These are phyloP conservation scores for Cornus florida DNA, from an alignment of 148 eudicot genomes.

Conservation along the genomic window DNA sequence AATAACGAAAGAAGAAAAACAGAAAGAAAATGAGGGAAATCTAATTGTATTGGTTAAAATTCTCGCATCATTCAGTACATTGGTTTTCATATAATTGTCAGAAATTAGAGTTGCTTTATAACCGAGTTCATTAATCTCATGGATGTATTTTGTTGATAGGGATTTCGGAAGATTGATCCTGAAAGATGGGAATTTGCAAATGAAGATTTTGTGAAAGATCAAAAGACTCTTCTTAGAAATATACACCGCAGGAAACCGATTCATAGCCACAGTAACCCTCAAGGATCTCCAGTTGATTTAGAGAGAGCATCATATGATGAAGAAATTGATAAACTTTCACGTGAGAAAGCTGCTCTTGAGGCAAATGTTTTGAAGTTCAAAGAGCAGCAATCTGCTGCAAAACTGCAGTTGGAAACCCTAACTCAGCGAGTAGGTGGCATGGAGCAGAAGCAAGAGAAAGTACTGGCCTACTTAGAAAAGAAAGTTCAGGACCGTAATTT, in stretches of 20 bases:
- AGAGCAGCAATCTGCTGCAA: constrained; percentile 55
- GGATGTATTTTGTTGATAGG: constrained; percentile 41
- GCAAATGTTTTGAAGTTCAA: constrained; percentile 38
- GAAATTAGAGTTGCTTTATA: neutral
- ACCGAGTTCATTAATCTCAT: neutral
- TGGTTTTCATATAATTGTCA: neutral
- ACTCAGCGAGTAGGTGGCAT: constrained; percentile 49
- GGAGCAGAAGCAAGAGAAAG: constrained; percentile 68
- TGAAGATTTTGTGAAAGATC: constrained; percentile 78
- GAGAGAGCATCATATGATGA: constrained; percentile 88
- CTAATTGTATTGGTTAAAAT: neutral
- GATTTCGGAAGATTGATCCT: constrained; percentile 91
- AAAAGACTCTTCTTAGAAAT: constrained; percentile 82
- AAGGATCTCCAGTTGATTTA: constrained; percentile 37
- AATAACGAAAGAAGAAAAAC: neutral
- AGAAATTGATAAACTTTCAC: constrained; percentile 81
- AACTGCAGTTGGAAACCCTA: constrained; percentile 58
- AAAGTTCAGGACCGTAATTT: constrained; percentile 56
- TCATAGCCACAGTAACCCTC: constrained; percentile 95
- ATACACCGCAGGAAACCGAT: constrained; percentile 90
- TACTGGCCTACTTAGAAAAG: constrained; percentile 51
- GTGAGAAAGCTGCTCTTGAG: constrained; percentile 65
- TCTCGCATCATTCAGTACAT: neutral
- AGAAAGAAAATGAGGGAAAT: too few species aligned
- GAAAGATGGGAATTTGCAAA: constrained; percentile 96